Evolutionary conservation across 2,329 filamentous ascomycete species (phyloP).

Genomic region (Trichoderma sp.): DNA sequence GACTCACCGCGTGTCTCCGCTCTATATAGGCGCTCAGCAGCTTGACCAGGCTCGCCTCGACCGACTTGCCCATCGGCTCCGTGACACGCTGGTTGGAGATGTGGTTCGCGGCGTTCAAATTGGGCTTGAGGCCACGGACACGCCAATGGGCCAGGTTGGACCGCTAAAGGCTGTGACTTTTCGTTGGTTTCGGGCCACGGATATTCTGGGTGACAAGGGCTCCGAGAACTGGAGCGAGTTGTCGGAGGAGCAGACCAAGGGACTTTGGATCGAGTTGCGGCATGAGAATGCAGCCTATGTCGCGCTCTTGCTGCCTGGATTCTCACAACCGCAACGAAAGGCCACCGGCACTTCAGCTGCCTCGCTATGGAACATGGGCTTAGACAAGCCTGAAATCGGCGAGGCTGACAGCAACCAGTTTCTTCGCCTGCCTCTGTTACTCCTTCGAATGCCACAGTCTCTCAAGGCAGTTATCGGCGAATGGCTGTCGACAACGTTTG

Average conservation of each 20-base stretch:
- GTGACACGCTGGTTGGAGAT: conserved; percentile 55
- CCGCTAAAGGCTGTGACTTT: conserved; percentile 47
- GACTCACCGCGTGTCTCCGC: conserved; percentile 52
- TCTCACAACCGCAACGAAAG: conserved; percentile 20
- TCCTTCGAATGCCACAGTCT: conserved; percentile 54
- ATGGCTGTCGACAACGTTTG: conserved; percentile 53
- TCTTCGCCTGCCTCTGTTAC: conserved; percentile 48
- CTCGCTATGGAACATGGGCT: conserved; percentile 24
- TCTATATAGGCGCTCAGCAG: conserved; percentile 44
- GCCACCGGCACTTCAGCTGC: neutral
- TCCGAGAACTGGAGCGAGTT: conserved; percentile 20
- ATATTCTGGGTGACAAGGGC: conserved; percentile 32
- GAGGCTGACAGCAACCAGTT: conserved; percentile 35
- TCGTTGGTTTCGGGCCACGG: conserved; percentile 41
- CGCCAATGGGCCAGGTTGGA: conserved; percentile 37
- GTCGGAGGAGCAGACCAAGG: conserved; percentile 29
- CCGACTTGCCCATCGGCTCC: conserved; percentile 45
- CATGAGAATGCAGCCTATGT: conserved; percentile 53
- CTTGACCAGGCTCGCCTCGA: conserved; percentile 41
- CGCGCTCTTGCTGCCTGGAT: conserved; percentile 48
- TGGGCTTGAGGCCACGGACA: conserved; percentile 43
- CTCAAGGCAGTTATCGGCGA: conserved; percentile 48
- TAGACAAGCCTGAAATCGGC: conserved; percentile 14
- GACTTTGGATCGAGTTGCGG: conserved; percentile 46
- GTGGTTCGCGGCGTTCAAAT: conserved; percentile 59